phyloP scores from a whole-genome alignment of 2,329 filamentous ascomycete genomes.

The Basipetospora sp. region DNA sequence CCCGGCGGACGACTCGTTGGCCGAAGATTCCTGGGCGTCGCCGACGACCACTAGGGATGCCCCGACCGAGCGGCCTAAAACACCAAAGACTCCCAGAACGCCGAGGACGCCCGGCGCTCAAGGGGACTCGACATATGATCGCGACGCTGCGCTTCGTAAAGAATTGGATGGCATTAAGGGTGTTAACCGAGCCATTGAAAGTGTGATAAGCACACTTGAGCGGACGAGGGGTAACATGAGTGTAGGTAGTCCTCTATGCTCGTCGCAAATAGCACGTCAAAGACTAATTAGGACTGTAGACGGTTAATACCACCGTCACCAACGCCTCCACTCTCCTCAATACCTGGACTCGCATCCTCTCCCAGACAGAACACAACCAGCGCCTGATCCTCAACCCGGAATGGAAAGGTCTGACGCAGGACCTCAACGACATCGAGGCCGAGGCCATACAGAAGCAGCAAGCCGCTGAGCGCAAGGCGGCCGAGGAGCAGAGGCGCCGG shows the following conservation, averaged over 20 bases:
- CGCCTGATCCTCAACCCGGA: conserved; percentile 72
- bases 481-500: conserved; percentile 63
- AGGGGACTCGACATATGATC: conserved; percentile 22
- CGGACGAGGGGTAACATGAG: conserved; percentile 65
- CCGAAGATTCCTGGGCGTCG: conserved; percentile 34
- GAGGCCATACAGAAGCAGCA: conserved; percentile 61
- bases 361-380: conserved; percentile 95
- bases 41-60: conserved; percentile 19
- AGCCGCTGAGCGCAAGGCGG: conserved; percentile 59
- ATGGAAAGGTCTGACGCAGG: conserved; percentile 80
- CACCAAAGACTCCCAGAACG: conserved; percentile 33
- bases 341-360: conserved; percentile 90
- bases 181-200: conserved; percentile 79
- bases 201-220: conserved; percentile 55
- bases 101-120: conserved; percentile 29
- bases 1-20: conserved; percentile 30
- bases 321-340: conserved; percentile 82
- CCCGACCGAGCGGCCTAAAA: conserved; percentile 14
- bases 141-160: conserved; percentile 55
- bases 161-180: conserved; percentile 73
- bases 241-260: conserved; percentile 26
- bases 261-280: background rate
- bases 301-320: conserved; percentile 63
- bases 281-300: conserved; percentile 53
- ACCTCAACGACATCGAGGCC: conserved; percentile 72